Evolutionary conservation across 2,329 filamentous ascomycete genomes (phyloP).

Genomic region (Trichoderma lentiforme): DNA sequence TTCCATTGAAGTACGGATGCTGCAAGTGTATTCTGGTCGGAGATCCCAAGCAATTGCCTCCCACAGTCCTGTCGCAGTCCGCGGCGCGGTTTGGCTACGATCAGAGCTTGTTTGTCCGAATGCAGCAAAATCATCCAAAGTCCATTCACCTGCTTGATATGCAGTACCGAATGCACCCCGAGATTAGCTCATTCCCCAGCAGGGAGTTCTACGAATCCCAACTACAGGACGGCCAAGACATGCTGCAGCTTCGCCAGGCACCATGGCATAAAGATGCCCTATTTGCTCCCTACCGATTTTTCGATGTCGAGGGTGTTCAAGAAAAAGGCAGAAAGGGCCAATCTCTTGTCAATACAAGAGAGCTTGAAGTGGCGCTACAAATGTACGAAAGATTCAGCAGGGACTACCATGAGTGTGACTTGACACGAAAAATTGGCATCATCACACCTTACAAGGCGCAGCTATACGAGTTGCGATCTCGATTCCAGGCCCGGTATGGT

Average conservation of each 20-base stretch:
- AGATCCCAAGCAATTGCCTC: conserved; percentile 94
- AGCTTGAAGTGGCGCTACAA: conserved; percentile 80
- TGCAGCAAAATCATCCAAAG: conserved; percentile 87
- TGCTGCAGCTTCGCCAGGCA: conserved; percentile 70
- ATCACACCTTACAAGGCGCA: conserved; percentile 99
- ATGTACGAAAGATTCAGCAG: conserved; percentile 75
- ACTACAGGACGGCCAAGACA: conserved; percentile 79
- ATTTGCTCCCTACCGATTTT: conserved; percentile 93
- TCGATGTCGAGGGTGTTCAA: conserved; percentile 89
- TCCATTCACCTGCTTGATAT: conserved; percentile 94
- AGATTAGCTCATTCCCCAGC: conserved; percentile 90
- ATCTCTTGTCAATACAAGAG: conserved; percentile 84
- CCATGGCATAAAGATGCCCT: conserved; percentile 83
- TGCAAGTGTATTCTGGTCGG: conserved; percentile 96
- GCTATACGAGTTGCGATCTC: conserved; percentile 70
- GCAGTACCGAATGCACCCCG: conserved; percentile 98
- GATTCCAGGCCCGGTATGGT: conserved; percentile 72
- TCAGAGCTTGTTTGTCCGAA: conserved; percentile 95
- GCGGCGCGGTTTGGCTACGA: conserved; percentile 93
- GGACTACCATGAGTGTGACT: conserved; percentile 67
- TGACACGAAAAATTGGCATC: conserved; percentile 84
- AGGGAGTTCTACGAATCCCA: conserved; percentile 86
- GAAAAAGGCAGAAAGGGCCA: conserved; percentile 76
- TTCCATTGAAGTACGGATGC: conserved; percentile 95
- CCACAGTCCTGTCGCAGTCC: conserved; percentile 91